Conservation (phyloP, 2,329 filamentous ascomycete species). For the Alternaria arborescens region DNA sequence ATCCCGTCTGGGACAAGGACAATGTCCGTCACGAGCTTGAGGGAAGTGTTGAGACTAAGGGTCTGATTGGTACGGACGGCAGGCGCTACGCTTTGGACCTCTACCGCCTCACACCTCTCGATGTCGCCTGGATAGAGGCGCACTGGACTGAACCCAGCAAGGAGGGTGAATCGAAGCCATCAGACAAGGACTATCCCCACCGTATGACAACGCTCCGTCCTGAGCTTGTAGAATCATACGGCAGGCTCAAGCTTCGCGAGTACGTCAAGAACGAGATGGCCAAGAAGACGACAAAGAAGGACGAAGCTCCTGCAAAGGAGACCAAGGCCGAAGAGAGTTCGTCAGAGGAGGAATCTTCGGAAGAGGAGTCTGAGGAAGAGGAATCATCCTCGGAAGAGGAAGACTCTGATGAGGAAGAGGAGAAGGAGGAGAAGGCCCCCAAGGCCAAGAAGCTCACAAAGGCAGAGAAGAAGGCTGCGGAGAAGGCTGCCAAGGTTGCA, state of each 20-base stretch:
- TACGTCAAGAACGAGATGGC: constrained; percentile 81
- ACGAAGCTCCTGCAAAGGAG: constrained; percentile 51
- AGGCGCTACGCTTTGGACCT: constrained; percentile 97
- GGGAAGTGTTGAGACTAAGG: constrained; percentile 97
- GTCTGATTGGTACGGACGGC: constrained; percentile 93
- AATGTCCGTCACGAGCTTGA: constrained; percentile 89
- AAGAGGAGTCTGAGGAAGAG: constrained; percentile 36
- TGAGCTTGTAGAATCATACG: constrained; percentile 87
- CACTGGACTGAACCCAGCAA: constrained; percentile 58
- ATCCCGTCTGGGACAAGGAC: constrained; percentile 98
- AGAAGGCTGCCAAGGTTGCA: constrained; percentile 23
- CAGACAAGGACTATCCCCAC: constrained; percentile 77
- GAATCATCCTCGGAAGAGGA: constrained; percentile 53
- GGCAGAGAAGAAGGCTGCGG: constrained; percentile 27
- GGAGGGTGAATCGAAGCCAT: constrained; percentile 59
- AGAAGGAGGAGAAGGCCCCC: constrained; percentile 64
- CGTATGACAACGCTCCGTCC: constrained; percentile 93
- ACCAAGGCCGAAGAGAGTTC: constrained; percentile 47
- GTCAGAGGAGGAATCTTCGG: constrained; percentile 35
- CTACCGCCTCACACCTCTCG: constrained; percentile 91
- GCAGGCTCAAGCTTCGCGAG: constrained; percentile 84
- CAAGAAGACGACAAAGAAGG: constrained; percentile 50
- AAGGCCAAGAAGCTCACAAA: constrained; percentile 32
- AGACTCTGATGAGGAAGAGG: constrained; percentile 75
- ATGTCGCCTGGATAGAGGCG: constrained; percentile 90